Conservation (phyloP, 164 flowering plant genomes). For the Magnolia officinalis region DNA sequence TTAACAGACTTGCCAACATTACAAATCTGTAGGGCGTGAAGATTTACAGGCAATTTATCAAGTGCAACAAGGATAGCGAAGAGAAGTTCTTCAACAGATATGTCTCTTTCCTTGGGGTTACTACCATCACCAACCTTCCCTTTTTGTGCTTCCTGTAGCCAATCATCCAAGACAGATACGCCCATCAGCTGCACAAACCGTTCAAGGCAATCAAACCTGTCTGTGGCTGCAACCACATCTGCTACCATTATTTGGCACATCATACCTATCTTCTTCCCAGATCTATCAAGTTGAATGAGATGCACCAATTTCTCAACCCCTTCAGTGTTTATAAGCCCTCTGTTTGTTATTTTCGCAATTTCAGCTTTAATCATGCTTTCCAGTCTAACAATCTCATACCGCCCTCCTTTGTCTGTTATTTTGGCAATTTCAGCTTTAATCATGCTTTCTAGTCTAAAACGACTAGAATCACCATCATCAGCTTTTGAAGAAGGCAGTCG, state of each 20-base stretch:
- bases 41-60: slow-evolving; percentile 85
- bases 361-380: slow-evolving; percentile 58
- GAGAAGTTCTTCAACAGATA: slow-evolving; percentile 74
- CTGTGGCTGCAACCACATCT: slow-evolving; percentile 71
- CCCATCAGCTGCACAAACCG: slow-evolving; percentile 79
- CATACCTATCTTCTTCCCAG: slow-evolving; percentile 63
- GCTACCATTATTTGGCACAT: slow-evolving; percentile 57
- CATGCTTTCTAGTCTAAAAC: neutral
- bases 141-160: slow-evolving; percentile 91
- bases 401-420: slow-evolving; percentile 48
- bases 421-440: slow-evolving; percentile 65
- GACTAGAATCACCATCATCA: slow-evolving; percentile 64
- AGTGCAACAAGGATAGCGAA: slow-evolving; percentile 80
- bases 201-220: slow-evolving; percentile 67
- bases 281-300: slow-evolving; percentile 60
- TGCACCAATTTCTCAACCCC: slow-evolving; percentile 77
- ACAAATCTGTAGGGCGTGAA: slow-evolving; percentile 72
- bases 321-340: slow-evolving; percentile 59
- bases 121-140: slow-evolving; percentile 64
- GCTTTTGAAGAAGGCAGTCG: slow-evolving; percentile 47
- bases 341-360: slow-evolving; percentile 50
- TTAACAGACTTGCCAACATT: slow-evolving; percentile 90
- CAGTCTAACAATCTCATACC: slow-evolving; percentile 11
- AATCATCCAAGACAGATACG: slow-evolving; percentile 72
- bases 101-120: slow-evolving; percentile 62